Evolutionary conservation across 768 basidiomycete species (phyloP).

Genomic region (Suillus plorans): DNA sequence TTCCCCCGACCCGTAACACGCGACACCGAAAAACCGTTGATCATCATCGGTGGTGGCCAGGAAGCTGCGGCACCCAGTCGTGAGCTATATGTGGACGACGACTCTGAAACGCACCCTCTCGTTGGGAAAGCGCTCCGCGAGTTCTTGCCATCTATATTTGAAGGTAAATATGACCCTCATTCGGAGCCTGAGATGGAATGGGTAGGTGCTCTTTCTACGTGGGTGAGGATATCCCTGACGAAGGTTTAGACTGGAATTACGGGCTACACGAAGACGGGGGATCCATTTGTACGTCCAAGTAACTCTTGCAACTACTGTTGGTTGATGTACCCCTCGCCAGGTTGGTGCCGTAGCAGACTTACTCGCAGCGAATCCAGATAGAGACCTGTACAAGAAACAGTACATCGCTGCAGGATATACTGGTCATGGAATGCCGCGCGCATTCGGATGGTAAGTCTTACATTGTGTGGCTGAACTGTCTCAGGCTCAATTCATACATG

Average conservation of each 20-base stretch:
- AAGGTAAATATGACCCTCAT: slow-evolving; percentile 44
- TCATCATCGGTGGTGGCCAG: slow-evolving; percentile 78
- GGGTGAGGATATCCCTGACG: background rate
- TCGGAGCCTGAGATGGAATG: slow-evolving; percentile 71
- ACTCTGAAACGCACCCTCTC: slow-evolving; percentile 46
- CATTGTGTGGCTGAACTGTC: background rate
- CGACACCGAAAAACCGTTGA: slow-evolving; percentile 43
- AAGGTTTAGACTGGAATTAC: slow-evolving; percentile 72
- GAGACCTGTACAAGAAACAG: slow-evolving; percentile 46
- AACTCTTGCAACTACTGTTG: background rate
- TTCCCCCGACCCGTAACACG: slow-evolving; percentile 61
- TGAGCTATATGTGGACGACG: slow-evolving; percentile 58
- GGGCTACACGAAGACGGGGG: slow-evolving; percentile 61
- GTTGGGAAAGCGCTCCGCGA: slow-evolving; percentile 51
- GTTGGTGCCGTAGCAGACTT: slow-evolving; percentile 7
- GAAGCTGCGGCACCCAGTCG: slow-evolving; percentile 38
- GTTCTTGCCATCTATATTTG: slow-evolving; percentile 61
- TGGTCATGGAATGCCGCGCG: slow-evolving; percentile 76
- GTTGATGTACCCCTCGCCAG: background rate
- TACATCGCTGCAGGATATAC: slow-evolving; percentile 68
- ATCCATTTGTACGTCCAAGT: slow-evolving; percentile 60
- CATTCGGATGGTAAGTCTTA: slow-evolving; percentile 51
- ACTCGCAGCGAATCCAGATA: background rate
- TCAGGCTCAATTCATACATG: background rate
- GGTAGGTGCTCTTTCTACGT: slow-evolving; percentile 44